Conservation (phyloP, 2,329 filamentous ascomycete genomes). For the Xylariales sp. region DNA sequence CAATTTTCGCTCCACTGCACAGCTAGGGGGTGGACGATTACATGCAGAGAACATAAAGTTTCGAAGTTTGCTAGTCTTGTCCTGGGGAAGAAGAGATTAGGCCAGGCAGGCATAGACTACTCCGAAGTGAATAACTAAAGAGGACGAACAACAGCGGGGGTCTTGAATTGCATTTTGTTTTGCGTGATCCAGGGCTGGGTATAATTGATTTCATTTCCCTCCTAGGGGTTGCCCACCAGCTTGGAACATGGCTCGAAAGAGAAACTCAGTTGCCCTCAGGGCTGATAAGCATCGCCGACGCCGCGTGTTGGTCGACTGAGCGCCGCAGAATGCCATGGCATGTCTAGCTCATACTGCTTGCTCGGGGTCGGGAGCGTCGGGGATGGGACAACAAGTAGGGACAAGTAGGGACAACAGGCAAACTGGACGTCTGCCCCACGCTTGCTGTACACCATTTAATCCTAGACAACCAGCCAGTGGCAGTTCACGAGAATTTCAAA, state of each 20-base stretch:
- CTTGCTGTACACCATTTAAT: conserved; percentile 42
- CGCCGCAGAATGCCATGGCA: conserved; percentile 13
- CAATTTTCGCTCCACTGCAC: conserved; percentile 2
- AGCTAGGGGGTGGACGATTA: conserved; percentile 16
- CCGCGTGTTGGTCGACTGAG: conserved; percentile 24
- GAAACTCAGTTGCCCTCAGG: conserved; percentile 5
- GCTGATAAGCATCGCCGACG: conserved; percentile 16
- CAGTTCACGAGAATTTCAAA: conserved; percentile 41
- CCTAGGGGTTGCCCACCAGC: conserved; percentile 21
- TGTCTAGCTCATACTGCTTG: conserved; percentile 16
- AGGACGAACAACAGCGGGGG: conserved; percentile 16
- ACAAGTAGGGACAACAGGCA: background rate
- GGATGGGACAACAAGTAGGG: conserved; percentile 3
- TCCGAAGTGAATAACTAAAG: conserved; percentile 23
- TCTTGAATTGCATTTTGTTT: conserved; percentile 41
- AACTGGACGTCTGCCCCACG: conserved; percentile 10
- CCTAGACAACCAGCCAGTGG: conserved; percentile 44
- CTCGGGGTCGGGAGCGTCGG: conserved; percentile 9
- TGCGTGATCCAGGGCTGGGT: conserved; percentile 35
- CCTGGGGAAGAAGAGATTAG: background rate
- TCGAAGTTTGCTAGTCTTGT: conserved; percentile 41
- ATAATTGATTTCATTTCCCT: conserved; percentile 38
- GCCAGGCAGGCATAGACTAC: conserved; percentile 11
- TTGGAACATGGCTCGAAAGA: conserved; percentile 16
- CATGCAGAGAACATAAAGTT: conserved; percentile 28